Evolutionary conservation across 805 yeast species (phyloP).

Genomic region (Yarrowia phangngaensis): DNA sequence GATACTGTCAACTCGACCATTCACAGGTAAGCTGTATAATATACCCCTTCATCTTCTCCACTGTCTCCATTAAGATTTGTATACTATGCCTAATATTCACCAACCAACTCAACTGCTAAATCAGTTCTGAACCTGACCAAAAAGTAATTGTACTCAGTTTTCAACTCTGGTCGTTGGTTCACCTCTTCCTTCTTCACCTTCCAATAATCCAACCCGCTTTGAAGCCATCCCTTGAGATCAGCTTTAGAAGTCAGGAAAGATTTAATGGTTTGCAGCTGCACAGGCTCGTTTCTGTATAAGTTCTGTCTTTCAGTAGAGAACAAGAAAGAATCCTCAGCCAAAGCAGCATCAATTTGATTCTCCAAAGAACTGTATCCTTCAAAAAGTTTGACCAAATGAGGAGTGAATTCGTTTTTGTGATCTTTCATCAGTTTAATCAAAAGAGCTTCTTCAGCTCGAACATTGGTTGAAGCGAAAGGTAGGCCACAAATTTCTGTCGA

Average conservation of each 20-base stretch:
- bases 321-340: conserved; percentile 41
- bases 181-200: not conserved
- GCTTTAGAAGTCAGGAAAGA: not conserved
- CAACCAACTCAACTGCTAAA: not conserved
- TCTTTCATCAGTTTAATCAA: conserved; percentile 15
- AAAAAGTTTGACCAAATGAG: not conserved
- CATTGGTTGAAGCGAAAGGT: conserved; percentile 37
- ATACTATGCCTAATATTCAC: no score
- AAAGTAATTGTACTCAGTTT: conserved; percentile 11
- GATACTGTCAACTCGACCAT: no score
- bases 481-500: conserved; percentile 36
- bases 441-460: conserved; percentile 36
- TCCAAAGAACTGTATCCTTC: conserved; percentile 27
- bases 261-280: conserved; percentile 29
- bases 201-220: conserved; percentile 1
- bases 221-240: not conserved
- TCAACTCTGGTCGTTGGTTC: conserved; percentile 3
- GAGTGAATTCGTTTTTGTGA: not conserved
- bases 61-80: no score
- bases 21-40: no score
- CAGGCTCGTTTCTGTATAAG: conserved; percentile 53
- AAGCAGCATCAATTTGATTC: conserved; percentile 32
- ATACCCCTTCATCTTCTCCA: not conserved
- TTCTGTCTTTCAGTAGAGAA: conserved; percentile 69
- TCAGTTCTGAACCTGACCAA: conserved; percentile 16